A percentile compares a stretch with the other conserved stretches of the same genome.
Evolutionary conservation across 2,329 filamentous ascomycete species (phyloP).

Genomic region (Aureobasidium sp.): DNA sequence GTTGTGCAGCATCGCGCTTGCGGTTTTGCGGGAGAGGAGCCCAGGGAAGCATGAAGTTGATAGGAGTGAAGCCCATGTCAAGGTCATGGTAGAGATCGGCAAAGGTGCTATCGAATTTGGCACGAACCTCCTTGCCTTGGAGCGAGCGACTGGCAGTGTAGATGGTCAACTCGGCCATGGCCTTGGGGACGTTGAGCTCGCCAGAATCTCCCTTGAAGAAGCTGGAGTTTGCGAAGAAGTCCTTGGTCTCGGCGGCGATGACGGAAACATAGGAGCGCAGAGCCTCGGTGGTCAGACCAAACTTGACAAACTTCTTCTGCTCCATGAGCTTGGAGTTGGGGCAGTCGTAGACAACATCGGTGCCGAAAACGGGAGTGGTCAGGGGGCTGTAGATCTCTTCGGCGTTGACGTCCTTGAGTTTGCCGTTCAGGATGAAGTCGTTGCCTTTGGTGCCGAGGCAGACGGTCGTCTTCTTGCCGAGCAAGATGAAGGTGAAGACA

Average conservation of each 20-base stretch:
- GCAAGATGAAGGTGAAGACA: slow-evolving; percentile 80
- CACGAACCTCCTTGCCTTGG: slow-evolving; percentile 76
- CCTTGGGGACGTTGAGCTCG: slow-evolving; percentile 62
- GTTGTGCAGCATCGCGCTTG: slow-evolving; percentile 70
- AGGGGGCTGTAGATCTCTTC: slow-evolving; percentile 85
- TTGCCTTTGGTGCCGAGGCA: slow-evolving; percentile 76
- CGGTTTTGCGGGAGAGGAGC: slow-evolving; percentile 83
- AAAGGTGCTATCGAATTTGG: slow-evolving; percentile 71
- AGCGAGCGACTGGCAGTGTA: slow-evolving; percentile 82
- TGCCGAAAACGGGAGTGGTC: slow-evolving; percentile 65
- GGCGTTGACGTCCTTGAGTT: slow-evolving; percentile 80
- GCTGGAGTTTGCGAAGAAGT: slow-evolving; percentile 57
- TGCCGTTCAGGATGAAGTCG: slow-evolving; percentile 87
- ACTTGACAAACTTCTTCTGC: slow-evolving; percentile 92
- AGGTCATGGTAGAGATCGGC: slow-evolving; percentile 81
- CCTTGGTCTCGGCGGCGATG: slow-evolving; percentile 66
- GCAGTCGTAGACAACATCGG: slow-evolving; percentile 84
- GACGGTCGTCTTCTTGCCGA: slow-evolving; percentile 85
- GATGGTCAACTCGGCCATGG: slow-evolving; percentile 80
- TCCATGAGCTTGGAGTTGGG: slow-evolving; percentile 91
- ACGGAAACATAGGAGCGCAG: slow-evolving; percentile 72
- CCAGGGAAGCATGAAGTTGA: slow-evolving; percentile 90
- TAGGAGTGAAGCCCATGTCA: slow-evolving; percentile 80
- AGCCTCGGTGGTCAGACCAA: slow-evolving; percentile 66
- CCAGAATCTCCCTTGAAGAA: slow-evolving; percentile 62